phyloP scores from a whole-genome alignment of 306 rosid species.

The Hippophae rhamnoides region DNA sequence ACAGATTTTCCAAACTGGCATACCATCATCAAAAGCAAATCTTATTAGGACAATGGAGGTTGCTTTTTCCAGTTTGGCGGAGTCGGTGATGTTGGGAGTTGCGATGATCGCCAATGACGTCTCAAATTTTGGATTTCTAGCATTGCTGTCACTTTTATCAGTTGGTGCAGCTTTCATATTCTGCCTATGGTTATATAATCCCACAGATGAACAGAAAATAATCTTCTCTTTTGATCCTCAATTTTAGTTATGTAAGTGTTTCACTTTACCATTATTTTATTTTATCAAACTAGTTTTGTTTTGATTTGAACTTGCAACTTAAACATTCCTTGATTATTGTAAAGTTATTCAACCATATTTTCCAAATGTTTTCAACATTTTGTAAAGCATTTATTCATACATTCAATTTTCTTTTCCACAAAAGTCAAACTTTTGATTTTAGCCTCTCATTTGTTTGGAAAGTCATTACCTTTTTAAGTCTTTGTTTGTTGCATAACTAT shows the following conservation, averaged over 20 bases:
- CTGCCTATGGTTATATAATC: constrained; percentile 82
- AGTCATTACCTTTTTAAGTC: too few relatives aligned
- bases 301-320: too few relatives aligned
- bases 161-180: constrained; percentile 72
- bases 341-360: too few relatives aligned
- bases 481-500: too few relatives aligned
- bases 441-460: too few relatives aligned
- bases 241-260: constrained; percentile 37
- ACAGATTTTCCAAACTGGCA: constrained; percentile 87
- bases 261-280: not conserved
- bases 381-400: too few relatives aligned
- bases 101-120: constrained; percentile 79
- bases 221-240: constrained; percentile 61
- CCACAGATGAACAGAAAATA: constrained; percentile 66
- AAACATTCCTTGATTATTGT: too few relatives aligned
- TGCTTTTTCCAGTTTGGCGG: constrained; percentile 88
- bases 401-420: too few relatives aligned
- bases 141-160: constrained; percentile 68
- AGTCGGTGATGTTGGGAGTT: constrained; percentile 74
- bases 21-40: constrained; percentile 90
- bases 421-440: too few relatives aligned
- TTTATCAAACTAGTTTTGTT: not conserved
- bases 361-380: too few relatives aligned
- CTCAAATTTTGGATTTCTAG: constrained; percentile 66
- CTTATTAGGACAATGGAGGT: constrained; percentile 89